Percentiles rank a stretch among this genome's conserved stretches.
Evolutionary conservation across 164 flowering plant species (phyloP).

Genomic region (Stephania cephalantha): DNA sequence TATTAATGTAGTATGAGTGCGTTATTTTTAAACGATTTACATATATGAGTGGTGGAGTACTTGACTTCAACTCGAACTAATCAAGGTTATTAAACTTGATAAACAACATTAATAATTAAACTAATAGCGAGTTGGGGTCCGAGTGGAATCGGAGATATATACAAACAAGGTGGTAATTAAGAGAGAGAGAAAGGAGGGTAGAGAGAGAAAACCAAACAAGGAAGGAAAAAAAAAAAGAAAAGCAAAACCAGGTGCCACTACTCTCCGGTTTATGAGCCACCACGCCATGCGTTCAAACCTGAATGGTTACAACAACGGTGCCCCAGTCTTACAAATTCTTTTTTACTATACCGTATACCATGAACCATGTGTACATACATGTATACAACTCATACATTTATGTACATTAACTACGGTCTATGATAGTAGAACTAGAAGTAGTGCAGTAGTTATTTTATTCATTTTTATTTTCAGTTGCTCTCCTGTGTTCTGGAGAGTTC

Average conservation of each 20-base stretch:
- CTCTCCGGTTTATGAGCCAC: constrained; percentile 50
- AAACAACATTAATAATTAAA: too few species aligned
- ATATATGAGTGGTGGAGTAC: too few species aligned
- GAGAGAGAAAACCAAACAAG: too few species aligned
- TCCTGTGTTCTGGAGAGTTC: background rate
- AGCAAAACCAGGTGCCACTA: constrained; percentile 31
- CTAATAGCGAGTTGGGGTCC: background rate
- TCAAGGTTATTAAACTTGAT: too few species aligned
- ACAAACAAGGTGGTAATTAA: constrained; percentile 3
- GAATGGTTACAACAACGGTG: constrained; percentile 55
- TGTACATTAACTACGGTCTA: too few species aligned
- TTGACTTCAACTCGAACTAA: too few species aligned
- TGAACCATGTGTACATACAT: too few species aligned
- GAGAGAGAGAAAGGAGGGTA: too few species aligned
- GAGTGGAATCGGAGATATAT: constrained; percentile 5
- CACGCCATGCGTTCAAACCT: constrained; percentile 43
- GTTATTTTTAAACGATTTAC: too few species aligned
- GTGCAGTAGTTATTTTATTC: too few species aligned
- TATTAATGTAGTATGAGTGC: too few species aligned
- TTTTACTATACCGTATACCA: background rate
- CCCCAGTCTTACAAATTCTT: background rate
- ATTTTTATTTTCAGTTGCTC: background rate
- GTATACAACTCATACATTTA: background rate
- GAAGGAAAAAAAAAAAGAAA: background rate
- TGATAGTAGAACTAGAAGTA: too few species aligned